phyloP scores from a whole-genome alignment of 2,329 filamentous ascomycete genomes.

The Blastomyces parvus region DNA sequence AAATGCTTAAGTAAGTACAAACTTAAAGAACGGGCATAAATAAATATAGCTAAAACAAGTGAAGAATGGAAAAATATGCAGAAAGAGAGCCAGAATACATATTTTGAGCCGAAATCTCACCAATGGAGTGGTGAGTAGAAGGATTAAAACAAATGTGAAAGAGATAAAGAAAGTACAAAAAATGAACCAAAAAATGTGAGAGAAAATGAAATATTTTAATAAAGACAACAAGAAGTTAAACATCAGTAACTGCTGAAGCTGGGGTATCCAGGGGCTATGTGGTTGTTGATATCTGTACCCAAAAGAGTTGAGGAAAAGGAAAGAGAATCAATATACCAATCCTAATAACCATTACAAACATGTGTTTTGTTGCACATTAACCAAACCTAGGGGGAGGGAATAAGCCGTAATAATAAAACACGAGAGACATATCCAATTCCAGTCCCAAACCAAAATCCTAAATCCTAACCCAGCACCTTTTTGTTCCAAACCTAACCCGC shows the following conservation, averaged over 20 bases:
- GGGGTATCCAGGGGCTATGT: neutral
- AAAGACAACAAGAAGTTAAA: neutral
- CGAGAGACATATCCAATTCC: neutral
- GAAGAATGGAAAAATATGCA: neutral
- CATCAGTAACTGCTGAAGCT: neutral
- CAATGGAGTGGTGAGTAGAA: neutral
- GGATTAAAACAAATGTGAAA: neutral
- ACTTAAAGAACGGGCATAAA: too few species aligned
- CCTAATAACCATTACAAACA: neutral
- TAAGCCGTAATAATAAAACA: neutral
- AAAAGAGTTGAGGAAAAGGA: neutral
- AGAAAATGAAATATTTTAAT: neutral
- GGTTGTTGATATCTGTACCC: neutral
- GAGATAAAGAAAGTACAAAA: neutral
- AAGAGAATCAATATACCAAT: neutral
- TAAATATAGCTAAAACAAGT: neutral
- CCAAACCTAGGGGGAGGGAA: neutral
- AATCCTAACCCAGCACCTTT: neutral
- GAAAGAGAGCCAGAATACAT: neutral
- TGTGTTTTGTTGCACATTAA: neutral
- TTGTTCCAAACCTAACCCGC: neutral
- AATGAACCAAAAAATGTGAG: neutral
- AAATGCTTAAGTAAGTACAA: too few species aligned
- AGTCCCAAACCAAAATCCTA: neutral
- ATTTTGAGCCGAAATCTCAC: neutral